Evolutionary conservation across 2,329 filamentous ascomycete genomes (phyloP).

Genomic region (Aspergillus clavatus): DNA sequence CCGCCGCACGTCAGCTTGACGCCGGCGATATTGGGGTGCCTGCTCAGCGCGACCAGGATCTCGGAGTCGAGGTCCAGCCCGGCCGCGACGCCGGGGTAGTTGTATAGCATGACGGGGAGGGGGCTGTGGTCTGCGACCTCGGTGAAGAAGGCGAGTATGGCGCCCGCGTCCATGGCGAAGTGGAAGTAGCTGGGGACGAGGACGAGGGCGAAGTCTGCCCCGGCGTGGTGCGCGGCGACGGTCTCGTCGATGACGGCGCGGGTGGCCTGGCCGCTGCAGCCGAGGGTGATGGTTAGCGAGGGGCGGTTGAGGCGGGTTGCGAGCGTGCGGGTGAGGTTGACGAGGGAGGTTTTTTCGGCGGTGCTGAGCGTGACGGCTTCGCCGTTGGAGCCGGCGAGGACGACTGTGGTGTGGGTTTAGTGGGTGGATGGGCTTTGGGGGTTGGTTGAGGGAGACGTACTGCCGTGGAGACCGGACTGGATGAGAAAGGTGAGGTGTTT

Average conservation of each 20-base stretch:
- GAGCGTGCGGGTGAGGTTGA: conserved; percentile 36
- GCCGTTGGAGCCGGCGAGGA: conserved; percentile 44
- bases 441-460: conserved; percentile 30
- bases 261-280: conserved; percentile 38
- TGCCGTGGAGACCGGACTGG: conserved; percentile 49
- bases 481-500: conserved; percentile 53
- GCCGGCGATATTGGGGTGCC: conserved; percentile 34
- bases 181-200: conserved; percentile 70
- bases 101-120: conserved; percentile 46
- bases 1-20: conserved; percentile 38
- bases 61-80: conserved; percentile 44
- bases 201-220: conserved; percentile 68
- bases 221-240: conserved; percentile 58
- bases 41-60: conserved; percentile 26
- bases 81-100: conserved; percentile 42
- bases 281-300: conserved; percentile 39
- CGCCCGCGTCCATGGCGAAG: conserved; percentile 57
- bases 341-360: conserved; percentile 38
- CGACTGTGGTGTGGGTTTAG: conserved; percentile 18
- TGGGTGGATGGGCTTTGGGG: background rate
- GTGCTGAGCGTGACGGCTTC: conserved; percentile 41
- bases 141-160: conserved; percentile 58
- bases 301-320: conserved; percentile 30
- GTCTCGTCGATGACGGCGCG: conserved; percentile 53
- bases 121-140: conserved; percentile 54